Conservation (phyloP, 495 filamentous ascomycete species). For the Neurospora sp. region DNA sequence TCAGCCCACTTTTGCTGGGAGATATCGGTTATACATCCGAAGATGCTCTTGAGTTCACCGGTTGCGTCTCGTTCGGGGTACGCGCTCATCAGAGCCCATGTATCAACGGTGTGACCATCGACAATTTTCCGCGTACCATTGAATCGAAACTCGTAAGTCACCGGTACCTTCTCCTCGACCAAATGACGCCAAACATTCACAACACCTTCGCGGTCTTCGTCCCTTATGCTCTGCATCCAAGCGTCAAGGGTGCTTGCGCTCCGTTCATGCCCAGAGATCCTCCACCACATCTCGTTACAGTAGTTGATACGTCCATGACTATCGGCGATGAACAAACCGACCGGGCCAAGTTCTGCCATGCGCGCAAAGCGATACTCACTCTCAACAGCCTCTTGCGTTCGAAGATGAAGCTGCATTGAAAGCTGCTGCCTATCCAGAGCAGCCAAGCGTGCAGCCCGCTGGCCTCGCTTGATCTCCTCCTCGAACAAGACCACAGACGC, state of each 20-base stretch:
- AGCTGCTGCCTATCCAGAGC: slow-evolving; percentile 56
- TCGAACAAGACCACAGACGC: slow-evolving; percentile 65
- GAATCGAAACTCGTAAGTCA: slow-evolving; percentile 61
- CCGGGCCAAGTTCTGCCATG: slow-evolving; percentile 65
- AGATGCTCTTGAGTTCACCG: slow-evolving; percentile 55
- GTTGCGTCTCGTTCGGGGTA: slow-evolving; percentile 52
- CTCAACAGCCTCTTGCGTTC: slow-evolving; percentile 58
- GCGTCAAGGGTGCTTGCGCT: slow-evolving; percentile 35
- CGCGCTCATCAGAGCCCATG: slow-evolving; percentile 62
- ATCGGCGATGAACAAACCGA: slow-evolving; percentile 64
- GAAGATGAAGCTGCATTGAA: slow-evolving; percentile 52
- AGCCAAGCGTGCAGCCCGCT: slow-evolving; percentile 54
- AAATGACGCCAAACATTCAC: slow-evolving; percentile 47
- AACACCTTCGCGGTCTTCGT: slow-evolving; percentile 48
- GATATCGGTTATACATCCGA: slow-evolving; percentile 52
- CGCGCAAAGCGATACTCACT: slow-evolving; percentile 63
- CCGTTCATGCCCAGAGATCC: slow-evolving; percentile 50
- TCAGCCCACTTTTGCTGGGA: slow-evolving; percentile 54
- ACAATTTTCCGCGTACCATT: slow-evolving; percentile 49
- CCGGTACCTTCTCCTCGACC: slow-evolving; percentile 41
- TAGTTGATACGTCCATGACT: slow-evolving; percentile 52
- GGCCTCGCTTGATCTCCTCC: slow-evolving; percentile 60
- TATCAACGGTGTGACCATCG: slow-evolving; percentile 49
- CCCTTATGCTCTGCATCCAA: slow-evolving; percentile 59
- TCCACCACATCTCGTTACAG: slow-evolving; percentile 65